Evolutionary conservation across 2,329 filamentous ascomycete genomes (phyloP).

Genomic region (Septoria petroselini): DNA sequence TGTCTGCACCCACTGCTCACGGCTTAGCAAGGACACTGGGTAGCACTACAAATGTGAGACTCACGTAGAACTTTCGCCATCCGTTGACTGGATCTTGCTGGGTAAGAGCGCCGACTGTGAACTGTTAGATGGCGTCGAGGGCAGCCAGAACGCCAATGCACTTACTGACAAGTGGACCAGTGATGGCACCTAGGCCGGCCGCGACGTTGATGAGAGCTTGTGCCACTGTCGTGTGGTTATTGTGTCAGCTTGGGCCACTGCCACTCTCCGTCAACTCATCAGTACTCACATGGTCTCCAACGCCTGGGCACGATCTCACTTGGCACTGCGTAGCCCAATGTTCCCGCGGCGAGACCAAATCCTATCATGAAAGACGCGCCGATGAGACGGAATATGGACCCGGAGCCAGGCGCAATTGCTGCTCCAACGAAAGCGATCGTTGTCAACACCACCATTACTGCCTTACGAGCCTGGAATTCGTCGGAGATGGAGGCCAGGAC

Average conservation of each 20-base stretch:
- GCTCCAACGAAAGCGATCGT: slow-evolving; percentile 19
- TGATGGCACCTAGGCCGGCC: slow-evolving; percentile 10
- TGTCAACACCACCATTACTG: slow-evolving; percentile 18
- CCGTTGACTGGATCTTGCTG: slow-evolving; percentile 8
- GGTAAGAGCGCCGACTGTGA: background rate
- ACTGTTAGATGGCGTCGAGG: too few relatives aligned
- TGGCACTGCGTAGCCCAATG: slow-evolving; percentile 19
- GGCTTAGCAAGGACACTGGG: too few relatives aligned
- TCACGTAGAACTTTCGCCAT: slow-evolving; percentile 20
- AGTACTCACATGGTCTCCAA: slow-evolving; percentile 21
- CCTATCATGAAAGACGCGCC: slow-evolving; percentile 20
- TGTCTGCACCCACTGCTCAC: slow-evolving; percentile 18
- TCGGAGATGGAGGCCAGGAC: slow-evolving; percentile 23
- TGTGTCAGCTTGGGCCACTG: too few relatives aligned
- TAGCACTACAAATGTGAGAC: too few relatives aligned
- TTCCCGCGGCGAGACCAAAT: slow-evolving; percentile 21
- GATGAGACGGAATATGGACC: slow-evolving; percentile 18
- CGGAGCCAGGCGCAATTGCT: slow-evolving; percentile 21
- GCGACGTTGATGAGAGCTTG: slow-evolving; percentile 14
- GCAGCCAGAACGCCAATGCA: too few relatives aligned
- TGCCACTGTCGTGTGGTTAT: too few relatives aligned
- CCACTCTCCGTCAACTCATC: too few relatives aligned
- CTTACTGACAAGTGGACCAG: background rate
- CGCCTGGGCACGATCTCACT: slow-evolving; percentile 24
- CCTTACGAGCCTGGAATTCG: slow-evolving; percentile 24